Percentiles rank a stretch among this genome's conserved stretches.
These are phyloP conservation scores for Alternaria hordeiaustralica DNA, from an alignment of 2,329 filamentous ascomycete species.

Conservation along the genomic window DNA sequence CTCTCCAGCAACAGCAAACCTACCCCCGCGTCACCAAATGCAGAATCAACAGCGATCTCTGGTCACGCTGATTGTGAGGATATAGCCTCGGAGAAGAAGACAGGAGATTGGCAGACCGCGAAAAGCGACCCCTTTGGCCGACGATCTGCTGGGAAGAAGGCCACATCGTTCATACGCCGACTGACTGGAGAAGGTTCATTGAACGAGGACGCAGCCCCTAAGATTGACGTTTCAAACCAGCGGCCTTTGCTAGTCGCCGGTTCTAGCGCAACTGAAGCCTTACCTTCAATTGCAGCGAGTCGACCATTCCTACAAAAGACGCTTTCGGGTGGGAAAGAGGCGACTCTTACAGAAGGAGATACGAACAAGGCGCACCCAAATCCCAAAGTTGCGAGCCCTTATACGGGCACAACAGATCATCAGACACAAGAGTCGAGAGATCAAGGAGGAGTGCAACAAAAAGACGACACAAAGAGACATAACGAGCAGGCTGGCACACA, in stretches of 20 bases:
- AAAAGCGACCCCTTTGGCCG: constrained; percentile 38
- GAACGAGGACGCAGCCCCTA: background rate
- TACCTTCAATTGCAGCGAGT: background rate
- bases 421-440: background rate
- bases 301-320: background rate
- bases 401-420: no score
- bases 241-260: background rate
- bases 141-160: constrained; percentile 10
- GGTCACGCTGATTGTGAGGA: constrained; percentile 37
- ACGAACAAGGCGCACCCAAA: background rate
- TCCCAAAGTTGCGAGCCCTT: background rate
- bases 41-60: constrained; percentile 50
- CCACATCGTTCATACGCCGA: constrained; percentile 34
- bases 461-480: background rate
- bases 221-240: background rate
- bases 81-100: constrained; percentile 38
- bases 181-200: constrained; percentile 26
- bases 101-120: constrained; percentile 34
- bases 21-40: constrained; percentile 50
- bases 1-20: constrained; percentile 53
- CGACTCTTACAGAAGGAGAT: background rate
- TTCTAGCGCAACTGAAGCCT: background rate
- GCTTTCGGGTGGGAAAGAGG: background rate
- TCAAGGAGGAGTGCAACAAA: background rate
- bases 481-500: background rate